Percentiles rank a stretch among this genome's conserved stretches.
phyloP scores from a whole-genome alignment of 306 rosid genomes.

The Prunus mume region DNA sequence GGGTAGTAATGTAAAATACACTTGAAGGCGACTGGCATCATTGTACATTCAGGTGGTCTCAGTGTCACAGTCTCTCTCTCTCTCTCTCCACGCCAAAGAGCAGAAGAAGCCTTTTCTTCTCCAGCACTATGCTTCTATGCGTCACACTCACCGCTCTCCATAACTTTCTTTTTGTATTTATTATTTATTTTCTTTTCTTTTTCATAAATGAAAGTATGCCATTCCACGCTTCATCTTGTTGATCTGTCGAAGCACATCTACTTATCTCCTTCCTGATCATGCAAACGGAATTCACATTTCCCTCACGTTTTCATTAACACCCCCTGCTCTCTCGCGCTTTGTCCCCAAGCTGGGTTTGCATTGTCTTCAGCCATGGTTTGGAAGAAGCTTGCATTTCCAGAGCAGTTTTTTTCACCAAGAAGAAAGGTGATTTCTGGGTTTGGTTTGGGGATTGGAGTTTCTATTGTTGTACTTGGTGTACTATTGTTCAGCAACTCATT shows the following conservation, averaged over 20 bases:
- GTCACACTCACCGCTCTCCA: neutral
- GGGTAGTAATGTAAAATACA: neutral
- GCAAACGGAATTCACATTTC: neutral
- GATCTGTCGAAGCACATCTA: neutral
- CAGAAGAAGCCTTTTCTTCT: neutral
- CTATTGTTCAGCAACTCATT: constrained; percentile 40
- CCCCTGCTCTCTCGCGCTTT: neutral
- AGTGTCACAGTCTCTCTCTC: neutral
- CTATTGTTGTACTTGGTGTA: constrained; percentile 44
- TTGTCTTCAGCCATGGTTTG: constrained; percentile 44
- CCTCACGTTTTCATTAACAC: neutral
- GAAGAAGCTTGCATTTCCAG: constrained; percentile 46
- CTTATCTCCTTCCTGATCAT: neutral
- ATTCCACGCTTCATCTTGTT: neutral
- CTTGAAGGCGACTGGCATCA: neutral
- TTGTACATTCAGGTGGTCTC: neutral
- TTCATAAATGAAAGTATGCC: neutral
- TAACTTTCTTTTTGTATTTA: neutral
- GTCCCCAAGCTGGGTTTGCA: constrained; percentile 11
- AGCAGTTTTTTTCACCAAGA: constrained; percentile 42
- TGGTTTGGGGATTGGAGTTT: constrained; percentile 57
- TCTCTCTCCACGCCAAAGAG: neutral
- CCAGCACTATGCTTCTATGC: neutral
- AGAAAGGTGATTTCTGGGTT: constrained; percentile 69
- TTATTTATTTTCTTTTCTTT: neutral